Percentiles rank a stretch among this genome's conserved stretches.
Conservation (phyloP, 1,284 basidiomycete genomes). For the Leccinum fallax region DNA sequence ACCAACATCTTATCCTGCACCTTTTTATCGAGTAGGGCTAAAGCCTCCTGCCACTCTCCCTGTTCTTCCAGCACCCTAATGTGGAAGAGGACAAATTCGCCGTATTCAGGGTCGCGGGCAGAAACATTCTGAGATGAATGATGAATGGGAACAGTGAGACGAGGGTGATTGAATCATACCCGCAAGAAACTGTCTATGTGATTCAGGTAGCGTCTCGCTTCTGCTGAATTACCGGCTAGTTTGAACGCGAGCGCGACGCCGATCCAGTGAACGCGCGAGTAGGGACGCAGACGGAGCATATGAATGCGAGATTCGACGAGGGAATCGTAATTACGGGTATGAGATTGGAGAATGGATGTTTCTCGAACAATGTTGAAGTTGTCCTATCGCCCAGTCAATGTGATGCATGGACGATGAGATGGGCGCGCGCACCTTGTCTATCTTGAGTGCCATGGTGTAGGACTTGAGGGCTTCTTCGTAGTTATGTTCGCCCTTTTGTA, state of each 20-base stretch:
- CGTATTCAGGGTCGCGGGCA: conserved; percentile 82
- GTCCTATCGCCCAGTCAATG: conserved; percentile 55
- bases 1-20: conserved; percentile 69
- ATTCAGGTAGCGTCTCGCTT: conserved; percentile 77
- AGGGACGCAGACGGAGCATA: conserved; percentile 82
- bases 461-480: conserved; percentile 90
- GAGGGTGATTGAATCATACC: conserved; percentile 31
- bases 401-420: background rate
- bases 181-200: conserved; percentile 67
- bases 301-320: conserved; percentile 85
- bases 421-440: conserved; percentile 76
- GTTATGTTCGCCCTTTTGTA: conserved; percentile 90
- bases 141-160: conserved; percentile 9
- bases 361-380: conserved; percentile 95
- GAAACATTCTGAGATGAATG: conserved; percentile 60
- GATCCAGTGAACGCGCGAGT: conserved; percentile 89
- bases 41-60: conserved; percentile 65
- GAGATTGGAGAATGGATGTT: conserved; percentile 87
- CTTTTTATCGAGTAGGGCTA: conserved; percentile 64
- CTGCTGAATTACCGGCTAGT: conserved; percentile 73
- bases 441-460: conserved; percentile 79
- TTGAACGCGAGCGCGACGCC: conserved; percentile 89
- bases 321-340: conserved; percentile 82
- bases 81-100: conserved; percentile 86
- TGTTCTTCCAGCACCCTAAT: conserved; percentile 79